phyloP scores from a whole-genome alignment of 1,284 basidiomycete genomes.

The Ganoderma leucocontextum region DNA sequence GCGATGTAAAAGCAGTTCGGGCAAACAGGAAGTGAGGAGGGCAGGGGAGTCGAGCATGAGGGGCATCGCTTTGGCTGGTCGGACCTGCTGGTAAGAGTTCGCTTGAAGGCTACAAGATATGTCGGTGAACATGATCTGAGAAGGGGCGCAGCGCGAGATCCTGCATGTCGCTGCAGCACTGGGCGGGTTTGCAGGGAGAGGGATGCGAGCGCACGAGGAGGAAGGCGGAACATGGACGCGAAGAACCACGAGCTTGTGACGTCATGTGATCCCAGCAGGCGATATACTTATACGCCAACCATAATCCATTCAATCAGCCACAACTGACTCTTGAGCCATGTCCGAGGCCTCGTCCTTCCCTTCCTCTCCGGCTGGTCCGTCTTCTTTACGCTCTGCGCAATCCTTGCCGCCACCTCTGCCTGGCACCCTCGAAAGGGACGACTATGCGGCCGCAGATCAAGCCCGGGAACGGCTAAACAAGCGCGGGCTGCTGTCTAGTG shows the following conservation, averaged over 20 bases:
- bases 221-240: conserved; percentile 38
- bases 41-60: conserved; percentile 63
- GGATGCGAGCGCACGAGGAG: conserved; percentile 25
- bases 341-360: conserved; percentile 26
- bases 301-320: conserved; percentile 16
- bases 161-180: neutral
- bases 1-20: conserved; percentile 70
- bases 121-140: neutral
- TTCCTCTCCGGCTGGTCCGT: conserved; percentile 33
- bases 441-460: conserved; percentile 49
- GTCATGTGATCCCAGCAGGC: conserved; percentile 36
- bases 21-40: conserved; percentile 74
- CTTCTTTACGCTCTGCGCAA: conserved; percentile 13
- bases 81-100: conserved; percentile 6
- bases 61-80: conserved; percentile 51
- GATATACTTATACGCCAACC: conserved; percentile 22
- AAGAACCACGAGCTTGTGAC: conserved; percentile 31
- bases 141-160: neutral
- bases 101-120: neutral
- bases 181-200: conserved; percentile 17
- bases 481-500: conserved; percentile 25
- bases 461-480: conserved; percentile 53
- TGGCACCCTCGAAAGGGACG: conserved; percentile 43
- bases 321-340: conserved; percentile 27
- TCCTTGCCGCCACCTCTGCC: conserved; percentile 34